Conservation (phyloP, 2,329 filamentous ascomycete genomes). For the Exophiala bonariae region DNA sequence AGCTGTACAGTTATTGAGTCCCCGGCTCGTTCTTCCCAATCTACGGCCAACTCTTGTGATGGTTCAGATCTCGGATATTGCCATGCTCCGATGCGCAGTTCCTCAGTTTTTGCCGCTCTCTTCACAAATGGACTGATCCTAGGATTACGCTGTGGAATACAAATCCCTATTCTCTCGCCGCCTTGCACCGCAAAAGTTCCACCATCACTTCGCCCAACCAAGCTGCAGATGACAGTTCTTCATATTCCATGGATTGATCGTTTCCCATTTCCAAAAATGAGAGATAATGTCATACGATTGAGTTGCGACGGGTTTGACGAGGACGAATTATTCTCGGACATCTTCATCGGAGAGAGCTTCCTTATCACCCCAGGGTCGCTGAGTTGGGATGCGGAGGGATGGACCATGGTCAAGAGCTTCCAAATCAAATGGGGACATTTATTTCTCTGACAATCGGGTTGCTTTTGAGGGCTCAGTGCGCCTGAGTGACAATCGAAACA, state of each 20-base stretch:
- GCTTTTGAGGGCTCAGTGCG: too few species aligned
- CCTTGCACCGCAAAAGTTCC: conserved; percentile 20
- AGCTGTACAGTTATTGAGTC: not conserved
- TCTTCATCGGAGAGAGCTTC: not conserved
- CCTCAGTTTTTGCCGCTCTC: conserved; percentile 1
- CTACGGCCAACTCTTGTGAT: not conserved
- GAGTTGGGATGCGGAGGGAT: not conserved
- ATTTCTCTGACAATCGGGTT: not conserved
- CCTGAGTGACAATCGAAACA: too few species aligned
- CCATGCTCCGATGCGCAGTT: not conserved
- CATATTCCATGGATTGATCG: conserved; percentile 1
- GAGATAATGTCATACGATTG: not conserved
- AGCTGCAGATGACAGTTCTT: conserved; percentile 12
- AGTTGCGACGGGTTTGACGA: not conserved
- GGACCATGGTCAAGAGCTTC: not conserved
- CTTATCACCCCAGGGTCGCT: not conserved
- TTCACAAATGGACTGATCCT: conserved; percentile 9
- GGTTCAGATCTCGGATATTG: not conserved
- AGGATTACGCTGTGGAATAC: conserved; percentile 14
- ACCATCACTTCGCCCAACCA: conserved; percentile 27
- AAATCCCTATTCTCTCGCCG: conserved; percentile 28
- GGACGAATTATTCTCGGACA: not conserved
- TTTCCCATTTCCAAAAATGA: conserved; percentile 1
- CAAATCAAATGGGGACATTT: not conserved
- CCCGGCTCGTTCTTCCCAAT: not conserved